Evolutionary conservation across 495 filamentous ascomycete genomes (phyloP).

Genomic region (Penicillium pulvis): DNA sequence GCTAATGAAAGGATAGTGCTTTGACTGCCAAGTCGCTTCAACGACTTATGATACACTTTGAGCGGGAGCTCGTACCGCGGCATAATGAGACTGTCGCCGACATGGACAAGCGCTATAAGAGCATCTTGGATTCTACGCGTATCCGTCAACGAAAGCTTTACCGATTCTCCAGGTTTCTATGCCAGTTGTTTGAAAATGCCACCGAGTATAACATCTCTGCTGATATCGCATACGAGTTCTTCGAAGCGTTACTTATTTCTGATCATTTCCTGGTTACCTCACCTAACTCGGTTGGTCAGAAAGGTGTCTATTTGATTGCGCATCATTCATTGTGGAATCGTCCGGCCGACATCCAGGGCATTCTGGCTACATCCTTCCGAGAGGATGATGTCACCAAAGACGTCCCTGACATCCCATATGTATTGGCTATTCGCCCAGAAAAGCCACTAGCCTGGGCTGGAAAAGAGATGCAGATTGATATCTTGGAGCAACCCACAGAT

Average conservation of each 20-base stretch:
- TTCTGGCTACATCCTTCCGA: constrained; percentile 86
- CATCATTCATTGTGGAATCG: constrained; percentile 75
- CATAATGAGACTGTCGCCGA: constrained; percentile 81
- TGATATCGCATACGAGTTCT: constrained; percentile 68
- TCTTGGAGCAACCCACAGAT: constrained; percentile 79
- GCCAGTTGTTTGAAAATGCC: constrained; percentile 91
- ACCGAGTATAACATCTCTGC: constrained; percentile 82
- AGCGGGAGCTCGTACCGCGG: constrained; percentile 80
- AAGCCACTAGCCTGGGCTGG: constrained; percentile 79
- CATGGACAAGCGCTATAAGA: constrained; percentile 96
- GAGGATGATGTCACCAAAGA: constrained; percentile 72
- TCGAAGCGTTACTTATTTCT: constrained; percentile 77
- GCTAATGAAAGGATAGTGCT: constrained; percentile 40
- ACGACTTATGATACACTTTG: constrained; percentile 85
- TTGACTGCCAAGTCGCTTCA: constrained; percentile 89
- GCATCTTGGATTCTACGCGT: constrained; percentile 89
- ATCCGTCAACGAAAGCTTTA: constrained; percentile 89
- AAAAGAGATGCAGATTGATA: constrained; percentile 65
- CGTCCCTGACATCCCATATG: constrained; percentile 68
- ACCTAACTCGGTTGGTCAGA: constrained; percentile 63
- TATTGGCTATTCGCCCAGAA: constrained; percentile 84
- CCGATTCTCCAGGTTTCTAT: constrained; percentile 83
- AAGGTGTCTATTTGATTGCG: constrained; percentile 81
- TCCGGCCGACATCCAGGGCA: constrained; percentile 75
- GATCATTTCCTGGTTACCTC: constrained; percentile 76